A percentile compares a stretch with the other conserved stretches of the same genome.
phyloP scores from a whole-genome alignment of 257 asterid genomes.

The Hygrophila difformis region DNA sequence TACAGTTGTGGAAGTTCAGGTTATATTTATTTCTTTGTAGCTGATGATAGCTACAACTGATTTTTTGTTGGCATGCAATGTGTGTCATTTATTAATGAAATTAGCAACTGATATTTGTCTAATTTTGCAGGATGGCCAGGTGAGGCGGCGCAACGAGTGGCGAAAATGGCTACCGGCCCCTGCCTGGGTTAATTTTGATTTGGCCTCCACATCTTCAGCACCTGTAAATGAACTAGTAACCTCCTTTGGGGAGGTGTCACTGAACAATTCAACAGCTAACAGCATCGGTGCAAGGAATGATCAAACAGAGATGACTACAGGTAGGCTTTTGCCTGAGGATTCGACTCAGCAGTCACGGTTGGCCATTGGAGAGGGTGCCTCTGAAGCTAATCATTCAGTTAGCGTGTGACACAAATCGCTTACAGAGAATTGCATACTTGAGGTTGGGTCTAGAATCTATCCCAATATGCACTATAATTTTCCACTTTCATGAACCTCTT shows the following conservation, averaged over 20 bases:
- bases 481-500: too few species aligned
- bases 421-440: constrained; percentile 15
- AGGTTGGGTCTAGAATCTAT: constrained; percentile 21
- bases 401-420: constrained; percentile 11
- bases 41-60: neutral
- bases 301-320: constrained; percentile 18
- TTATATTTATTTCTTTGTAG: constrained; percentile 12
- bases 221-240: constrained; percentile 27
- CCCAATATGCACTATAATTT: neutral
- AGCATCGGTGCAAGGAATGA: neutral
- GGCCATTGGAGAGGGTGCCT: constrained; percentile 27
- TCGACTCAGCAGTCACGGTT: constrained; percentile 17
- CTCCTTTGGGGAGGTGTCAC: constrained; percentile 31
- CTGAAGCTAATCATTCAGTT: constrained; percentile 22
- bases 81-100: neutral
- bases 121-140: constrained; percentile 46
- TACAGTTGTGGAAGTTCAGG: constrained; percentile 65
- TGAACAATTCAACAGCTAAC: constrained; percentile 8
- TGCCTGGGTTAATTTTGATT: neutral
- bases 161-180: constrained; percentile 35
- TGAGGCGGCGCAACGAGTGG: constrained; percentile 69
- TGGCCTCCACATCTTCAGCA: constrained; percentile 16
- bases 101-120: neutral
- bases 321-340: constrained; percentile 15
- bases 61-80: neutral